Percentiles rank a stretch among this genome's conserved stretches.
Conservation (phyloP, 805 yeast genomes). For the Candida berthetii region DNA sequence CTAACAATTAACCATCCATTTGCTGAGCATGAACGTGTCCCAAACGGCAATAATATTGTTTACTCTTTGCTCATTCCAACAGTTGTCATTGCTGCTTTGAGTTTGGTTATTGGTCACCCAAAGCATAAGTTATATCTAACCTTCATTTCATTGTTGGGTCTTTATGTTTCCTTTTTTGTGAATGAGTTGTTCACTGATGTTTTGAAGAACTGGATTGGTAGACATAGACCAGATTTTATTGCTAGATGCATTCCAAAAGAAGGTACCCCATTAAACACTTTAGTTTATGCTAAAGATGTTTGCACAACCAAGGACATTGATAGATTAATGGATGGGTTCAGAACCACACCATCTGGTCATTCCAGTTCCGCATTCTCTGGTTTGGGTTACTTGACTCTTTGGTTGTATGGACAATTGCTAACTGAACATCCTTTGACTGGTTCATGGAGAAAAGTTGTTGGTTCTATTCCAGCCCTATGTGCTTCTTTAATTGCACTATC, state of each 20-base stretch:
- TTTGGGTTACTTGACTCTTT: constrained; percentile 53
- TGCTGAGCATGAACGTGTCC: constrained; percentile 69
- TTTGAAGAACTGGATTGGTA: constrained; percentile 78
- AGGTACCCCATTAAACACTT: constrained; percentile 46
- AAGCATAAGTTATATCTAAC: constrained; percentile 53
- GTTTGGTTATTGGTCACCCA: constrained; percentile 30
- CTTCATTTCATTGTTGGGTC: constrained; percentile 62
- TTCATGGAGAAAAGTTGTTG: constrained; percentile 54
- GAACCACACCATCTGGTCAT: constrained; percentile 83
- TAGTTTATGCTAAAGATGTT: constrained; percentile 58
- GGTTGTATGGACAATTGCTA: constrained; percentile 63
- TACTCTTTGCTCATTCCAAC: constrained; percentile 49
- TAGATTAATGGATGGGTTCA: constrained; percentile 59
- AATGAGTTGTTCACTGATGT: constrained; percentile 65
- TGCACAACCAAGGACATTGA: constrained; percentile 47
- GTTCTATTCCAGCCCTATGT: constrained; percentile 51
- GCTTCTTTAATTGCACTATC: constrained; percentile 78
- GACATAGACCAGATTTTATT: constrained; percentile 89
- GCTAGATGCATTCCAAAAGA: constrained; percentile 72
- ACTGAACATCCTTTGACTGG: constrained; percentile 44
- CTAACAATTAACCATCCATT: constrained; percentile 75
- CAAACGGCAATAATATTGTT: constrained; percentile 45
- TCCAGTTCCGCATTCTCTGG: constrained; percentile 68
- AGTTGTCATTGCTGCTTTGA: constrained; percentile 25
- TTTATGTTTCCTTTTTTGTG: constrained; percentile 50